These are phyloP conservation scores for Monosporozyma aerobia DNA, from an alignment of 805 yeast species.

Conservation along the genomic window DNA sequence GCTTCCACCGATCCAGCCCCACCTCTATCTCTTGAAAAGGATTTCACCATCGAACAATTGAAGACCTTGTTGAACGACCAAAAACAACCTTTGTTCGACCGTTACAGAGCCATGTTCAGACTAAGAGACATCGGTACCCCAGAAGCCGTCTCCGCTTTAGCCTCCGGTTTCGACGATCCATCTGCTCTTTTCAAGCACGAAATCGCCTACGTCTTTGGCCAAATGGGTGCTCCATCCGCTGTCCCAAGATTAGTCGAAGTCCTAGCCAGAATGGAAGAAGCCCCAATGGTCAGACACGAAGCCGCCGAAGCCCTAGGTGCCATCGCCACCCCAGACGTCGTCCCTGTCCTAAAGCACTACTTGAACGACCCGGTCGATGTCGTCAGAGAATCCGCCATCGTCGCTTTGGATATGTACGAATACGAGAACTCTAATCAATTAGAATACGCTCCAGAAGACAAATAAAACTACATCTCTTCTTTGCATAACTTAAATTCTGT, in stretches of 20 bases:
- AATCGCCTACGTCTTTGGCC: conserved; percentile 97
- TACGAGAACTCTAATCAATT: conserved; percentile 79
- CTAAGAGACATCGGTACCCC: conserved; percentile 88
- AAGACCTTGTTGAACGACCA: conserved; percentile 67
- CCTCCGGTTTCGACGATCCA: conserved; percentile 80
- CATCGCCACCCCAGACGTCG: conserved; percentile 90
- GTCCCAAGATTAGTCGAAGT: conserved; percentile 83
- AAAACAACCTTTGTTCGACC: conserved; percentile 69
- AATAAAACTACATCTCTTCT: background rate
- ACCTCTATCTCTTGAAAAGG: conserved; percentile 64
- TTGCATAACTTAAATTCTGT: background rate
- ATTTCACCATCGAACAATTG: conserved; percentile 56
- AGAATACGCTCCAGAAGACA: conserved; percentile 46
- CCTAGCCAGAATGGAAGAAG: conserved; percentile 67
- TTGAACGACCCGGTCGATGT: conserved; percentile 77
- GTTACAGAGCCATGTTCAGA: conserved; percentile 98
- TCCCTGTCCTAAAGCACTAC: conserved; percentile 75
- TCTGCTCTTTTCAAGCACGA: conserved; percentile 96
- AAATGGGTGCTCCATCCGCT: conserved; percentile 84
- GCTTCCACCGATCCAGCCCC: conserved; percentile 97
- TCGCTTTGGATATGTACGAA: conserved; percentile 97
- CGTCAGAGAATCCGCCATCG: conserved; percentile 93
- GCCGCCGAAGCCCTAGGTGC: conserved; percentile 98
- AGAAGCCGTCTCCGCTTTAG: conserved; percentile 88
- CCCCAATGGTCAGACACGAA: conserved; percentile 98